Base-by-base conservation (phyloP, 176 grass and related monocot species). In the Olyra latifolia region DNA sequence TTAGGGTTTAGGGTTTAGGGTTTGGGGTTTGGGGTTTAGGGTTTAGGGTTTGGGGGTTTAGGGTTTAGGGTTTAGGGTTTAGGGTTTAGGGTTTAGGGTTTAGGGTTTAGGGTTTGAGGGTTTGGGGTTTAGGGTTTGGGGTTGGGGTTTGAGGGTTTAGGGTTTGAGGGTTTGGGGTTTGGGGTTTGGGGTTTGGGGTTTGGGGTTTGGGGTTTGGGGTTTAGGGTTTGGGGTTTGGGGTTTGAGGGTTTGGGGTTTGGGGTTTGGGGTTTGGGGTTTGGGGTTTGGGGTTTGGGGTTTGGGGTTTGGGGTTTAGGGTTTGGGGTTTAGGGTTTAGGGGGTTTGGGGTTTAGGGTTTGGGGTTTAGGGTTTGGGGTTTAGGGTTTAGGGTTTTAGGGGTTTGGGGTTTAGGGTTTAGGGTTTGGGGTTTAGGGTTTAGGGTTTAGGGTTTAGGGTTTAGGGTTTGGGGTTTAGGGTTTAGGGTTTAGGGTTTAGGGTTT, bases 301-400 rank as follows among this genome's bases (percentile, higher is more conserved):
- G 69, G 42, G 77, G 77, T 62, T 80, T 78, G 6, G 8, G 77
- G 77, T 60, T 80, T 81, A 70, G 57, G 62, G 77, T 62, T 81
- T 75, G 46, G 81, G 77, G 77, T 69, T 82, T 75, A n/a, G 45
- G 70, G 69, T 84, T 81, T 69, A 43, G 78, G 62, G 78, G 76
- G 59, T 66, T 80, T 80, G 56, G 77, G 77, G 49, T 80, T 80
- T 80, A 57, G 77, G 77, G 77, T 69, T 80, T 56, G 69, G 75
- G 12, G 11, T 48, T 77, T 77, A 32, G 54, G 73, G 73, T 45
- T 79, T 77, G 40, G 25, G 44, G 77, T 23, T 80, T 80, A 30
- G 12, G 75, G 56, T 24, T 78, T 24, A 24, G 22, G 74, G 52
- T 29, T 77, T 77, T 17, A 5, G 74, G 74, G 74, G 74, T 77